Conservation (phyloP, 2,329 filamentous ascomycete genomes). For the Aspergillus sergii region DNA sequence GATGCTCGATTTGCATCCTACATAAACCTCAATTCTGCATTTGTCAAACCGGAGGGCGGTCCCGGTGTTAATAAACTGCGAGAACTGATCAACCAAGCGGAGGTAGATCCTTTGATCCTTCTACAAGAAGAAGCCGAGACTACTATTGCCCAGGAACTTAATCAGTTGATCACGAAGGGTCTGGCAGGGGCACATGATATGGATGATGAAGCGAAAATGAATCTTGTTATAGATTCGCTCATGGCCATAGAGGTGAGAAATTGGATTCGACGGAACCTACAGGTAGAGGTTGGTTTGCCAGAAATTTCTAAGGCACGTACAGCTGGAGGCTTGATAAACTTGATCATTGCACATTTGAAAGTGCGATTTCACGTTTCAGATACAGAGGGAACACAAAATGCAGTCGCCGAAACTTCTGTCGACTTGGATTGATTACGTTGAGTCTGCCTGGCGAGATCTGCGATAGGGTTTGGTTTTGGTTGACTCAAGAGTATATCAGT, state of each 20-base stretch:
- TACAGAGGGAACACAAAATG: not conserved
- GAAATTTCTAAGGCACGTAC: not conserved
- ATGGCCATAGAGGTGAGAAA: constrained; percentile 8
- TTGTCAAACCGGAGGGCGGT: not conserved
- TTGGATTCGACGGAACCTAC: not conserved
- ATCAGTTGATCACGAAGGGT: not conserved
- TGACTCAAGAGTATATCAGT: no score
- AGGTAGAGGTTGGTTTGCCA: not conserved
- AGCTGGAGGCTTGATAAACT: not conserved
- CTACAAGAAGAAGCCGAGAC: not conserved
- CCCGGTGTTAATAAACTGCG: not conserved
- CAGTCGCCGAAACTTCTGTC: not conserved
- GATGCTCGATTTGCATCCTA: not conserved
- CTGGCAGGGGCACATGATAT: not conserved
- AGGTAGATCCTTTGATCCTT: not conserved
- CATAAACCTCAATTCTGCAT: not conserved
- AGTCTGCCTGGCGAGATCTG: not conserved
- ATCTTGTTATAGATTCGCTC: constrained; percentile 4
- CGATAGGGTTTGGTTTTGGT: no score
- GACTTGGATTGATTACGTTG: not conserved
- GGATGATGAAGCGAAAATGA: not conserved
- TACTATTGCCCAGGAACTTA: not conserved
- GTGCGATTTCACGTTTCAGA: not conserved
- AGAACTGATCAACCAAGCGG: not conserved
- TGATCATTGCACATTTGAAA: not conserved